Evolutionary conservation across 306 rosid genomes (phyloP).

Genomic region (Trifolium repens): DNA sequence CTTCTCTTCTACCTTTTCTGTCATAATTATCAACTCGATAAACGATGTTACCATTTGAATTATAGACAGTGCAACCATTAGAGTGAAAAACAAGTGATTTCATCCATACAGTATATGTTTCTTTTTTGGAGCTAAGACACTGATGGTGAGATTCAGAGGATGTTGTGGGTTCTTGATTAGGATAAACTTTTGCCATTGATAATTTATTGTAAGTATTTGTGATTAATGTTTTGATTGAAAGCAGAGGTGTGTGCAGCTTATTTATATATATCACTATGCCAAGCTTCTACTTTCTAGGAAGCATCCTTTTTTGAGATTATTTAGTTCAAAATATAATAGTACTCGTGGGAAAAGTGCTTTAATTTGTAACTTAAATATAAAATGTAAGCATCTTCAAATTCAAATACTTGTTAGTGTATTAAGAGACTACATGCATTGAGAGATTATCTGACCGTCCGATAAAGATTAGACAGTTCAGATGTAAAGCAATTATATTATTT

Average conservation of each 20-base stretch:
- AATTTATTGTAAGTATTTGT: background rate
- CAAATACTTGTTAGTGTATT: no score
- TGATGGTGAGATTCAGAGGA: slow-evolving; percentile 17
- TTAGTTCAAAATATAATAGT: slow-evolving; percentile 6
- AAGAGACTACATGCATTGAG: no score
- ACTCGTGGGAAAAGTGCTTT: slow-evolving; percentile 22
- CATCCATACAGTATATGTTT: slow-evolving; percentile 85
- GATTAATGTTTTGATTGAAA: background rate
- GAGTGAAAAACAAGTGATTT: slow-evolving; percentile 77
- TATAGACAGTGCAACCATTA: slow-evolving; percentile 86
- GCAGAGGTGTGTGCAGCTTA: slow-evolving; percentile 20
- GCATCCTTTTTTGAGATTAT: slow-evolving; percentile 33
- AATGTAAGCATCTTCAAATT: no score
- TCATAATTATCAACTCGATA: slow-evolving; percentile 86
- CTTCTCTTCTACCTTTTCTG: slow-evolving; percentile 67
- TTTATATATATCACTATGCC: slow-evolving; percentile 24
- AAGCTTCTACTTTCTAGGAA: no score
- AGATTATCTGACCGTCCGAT: no score
- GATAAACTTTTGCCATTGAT: slow-evolving; percentile 54
- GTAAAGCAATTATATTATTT: no score
- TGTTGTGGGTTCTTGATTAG: slow-evolving; percentile 38
- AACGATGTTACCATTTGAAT: slow-evolving; percentile 69
- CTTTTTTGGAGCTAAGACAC: slow-evolving; percentile 44
- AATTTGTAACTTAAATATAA: background rate
- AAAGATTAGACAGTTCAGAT: no score